Base-by-base conservation (phyloP, 2,329 filamentous ascomycete species). In the Cladophialophora bantiana region DNA sequence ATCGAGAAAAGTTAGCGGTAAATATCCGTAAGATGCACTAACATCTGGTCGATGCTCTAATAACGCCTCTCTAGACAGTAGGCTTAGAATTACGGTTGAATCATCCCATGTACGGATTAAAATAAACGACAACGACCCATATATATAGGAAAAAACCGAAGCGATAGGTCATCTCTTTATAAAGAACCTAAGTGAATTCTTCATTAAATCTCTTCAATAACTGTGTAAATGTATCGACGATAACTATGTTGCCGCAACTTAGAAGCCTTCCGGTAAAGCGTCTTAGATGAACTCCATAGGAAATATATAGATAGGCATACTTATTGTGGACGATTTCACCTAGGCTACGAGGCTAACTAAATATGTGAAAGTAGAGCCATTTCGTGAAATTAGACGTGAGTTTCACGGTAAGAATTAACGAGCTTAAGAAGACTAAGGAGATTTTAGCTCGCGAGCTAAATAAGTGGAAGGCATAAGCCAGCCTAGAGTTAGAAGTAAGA, bases 301-400 rank as follows among this genome's bases (percentile, higher is more conserved):
- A 62, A 54, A 62, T 62, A 54, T 54, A 36, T 31, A 63, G 60
- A 48, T 63, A 63, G 60, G 56, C 18, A 63, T 10, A 56, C 50
- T 52, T 57, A 35, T 63, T 63, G 20, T 63, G 36, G 9, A 63
- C 20, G 60, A 18, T 56, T 63, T 55, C 35, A 63, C 60, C 60
- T 45, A 63, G 48, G 60, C 60, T 63, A 63, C 56, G 18, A 45
- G 52, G 36, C 54, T 64, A 26, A 64, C 53, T 64, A 18, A 64
- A 59, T 64, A 64, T 58, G 40, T 64, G 32, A 64, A 58, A 64
- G 61, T 40, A 64, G 61, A 40, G 53, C 53, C 26, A 64, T 58
- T 58, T 64, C 61, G 53, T 58, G 53, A 64, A 64, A 58, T 64
- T 34, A 64, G 61, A 64, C 53, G 61, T 64, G 36, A 64, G 61